These are phyloP conservation scores for Pezicula radicicola DNA, from an alignment of 2,329 filamentous ascomycete species.

Conservation along the genomic window DNA sequence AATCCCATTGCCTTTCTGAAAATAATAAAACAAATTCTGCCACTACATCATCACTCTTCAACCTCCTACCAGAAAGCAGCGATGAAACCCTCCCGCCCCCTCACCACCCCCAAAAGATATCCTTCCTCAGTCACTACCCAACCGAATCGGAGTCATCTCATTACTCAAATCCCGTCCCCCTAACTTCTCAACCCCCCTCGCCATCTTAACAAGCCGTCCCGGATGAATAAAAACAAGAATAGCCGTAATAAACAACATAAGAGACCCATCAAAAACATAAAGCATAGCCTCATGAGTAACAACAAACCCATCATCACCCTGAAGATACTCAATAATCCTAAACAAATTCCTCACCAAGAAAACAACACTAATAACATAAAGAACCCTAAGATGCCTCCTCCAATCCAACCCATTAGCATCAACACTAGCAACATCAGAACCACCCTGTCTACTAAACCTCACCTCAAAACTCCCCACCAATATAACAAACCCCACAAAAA, in stretches of 20 bases:
- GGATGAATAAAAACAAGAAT: slow-evolving; percentile 33
- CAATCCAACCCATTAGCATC: slow-evolving; percentile 6
- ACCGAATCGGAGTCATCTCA: too few relatives aligned
- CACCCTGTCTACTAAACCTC: not conserved
- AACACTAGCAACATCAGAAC: not conserved
- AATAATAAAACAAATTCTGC: too few relatives aligned
- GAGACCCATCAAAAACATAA: slow-evolving; percentile 37
- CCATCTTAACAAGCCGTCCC: slow-evolving; percentile 9
- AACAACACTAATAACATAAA: slow-evolving; percentile 37
- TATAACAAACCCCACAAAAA: slow-evolving; percentile 46
- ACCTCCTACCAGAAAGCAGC: too few relatives aligned
- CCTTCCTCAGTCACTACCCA: too few relatives aligned
- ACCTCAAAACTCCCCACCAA: slow-evolving; percentile 3
- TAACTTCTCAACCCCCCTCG: too few relatives aligned
- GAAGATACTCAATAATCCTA: slow-evolving; percentile 37
- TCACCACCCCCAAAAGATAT: too few relatives aligned
- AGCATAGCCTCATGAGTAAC: slow-evolving; percentile 37
- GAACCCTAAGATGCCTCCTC: slow-evolving; percentile 33
- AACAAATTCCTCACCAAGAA: slow-evolving; percentile 39
- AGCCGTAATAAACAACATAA: slow-evolving; percentile 35
- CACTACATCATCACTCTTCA: too few relatives aligned
- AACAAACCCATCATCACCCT: slow-evolving; percentile 38
- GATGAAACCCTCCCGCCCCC: too few relatives aligned
- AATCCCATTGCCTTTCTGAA: too few relatives aligned
- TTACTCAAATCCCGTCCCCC: too few relatives aligned